These are phyloP conservation scores for Penicillium bovifimosum DNA, from an alignment of 495 filamentous ascomycete species.

Conservation along the genomic window DNA sequence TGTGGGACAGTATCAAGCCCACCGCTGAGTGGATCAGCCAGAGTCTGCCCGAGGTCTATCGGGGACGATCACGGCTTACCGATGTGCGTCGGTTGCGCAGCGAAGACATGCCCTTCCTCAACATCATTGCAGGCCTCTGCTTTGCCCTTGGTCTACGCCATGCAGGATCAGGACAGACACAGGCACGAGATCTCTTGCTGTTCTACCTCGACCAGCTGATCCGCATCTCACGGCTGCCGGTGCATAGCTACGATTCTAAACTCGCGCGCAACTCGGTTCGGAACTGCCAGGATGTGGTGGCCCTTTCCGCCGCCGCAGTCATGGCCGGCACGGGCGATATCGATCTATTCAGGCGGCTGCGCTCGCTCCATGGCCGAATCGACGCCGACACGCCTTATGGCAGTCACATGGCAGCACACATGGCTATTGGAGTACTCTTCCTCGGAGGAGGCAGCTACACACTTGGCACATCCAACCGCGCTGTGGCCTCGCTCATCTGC, in stretches of 20 bases:
- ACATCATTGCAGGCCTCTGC: slow-evolving; percentile 84
- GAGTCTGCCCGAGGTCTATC: slow-evolving; percentile 66
- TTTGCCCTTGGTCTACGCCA: slow-evolving; percentile 79
- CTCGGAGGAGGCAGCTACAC: slow-evolving; percentile 88
- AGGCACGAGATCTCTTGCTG: slow-evolving; percentile 74
- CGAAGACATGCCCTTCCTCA: slow-evolving; percentile 84
- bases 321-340: slow-evolving; percentile 97
- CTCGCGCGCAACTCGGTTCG: slow-evolving; percentile 74
- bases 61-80: slow-evolving; percentile 47
- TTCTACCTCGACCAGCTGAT: slow-evolving; percentile 85
- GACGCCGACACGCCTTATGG: slow-evolving; percentile 83
- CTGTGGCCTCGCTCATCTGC: slow-evolving; percentile 78
- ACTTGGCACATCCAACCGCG: slow-evolving; percentile 82
- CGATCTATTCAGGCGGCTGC: slow-evolving; percentile 77
- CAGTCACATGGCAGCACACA: slow-evolving; percentile 86
- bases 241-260: slow-evolving; percentile 70
- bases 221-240: slow-evolving; percentile 63
- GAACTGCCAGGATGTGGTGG: slow-evolving; percentile 84
- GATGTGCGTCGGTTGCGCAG: slow-evolving; percentile 55
- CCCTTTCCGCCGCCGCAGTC: slow-evolving; percentile 74
- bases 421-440: slow-evolving; percentile 88
- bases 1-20: slow-evolving; percentile 80
- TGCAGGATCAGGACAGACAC: slow-evolving; percentile 70
- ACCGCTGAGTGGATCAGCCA: slow-evolving; percentile 65
- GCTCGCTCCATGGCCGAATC: slow-evolving; percentile 81